phyloP scores from a whole-genome alignment of 257 asterid species.

The Craterostigma plantagineum region DNA sequence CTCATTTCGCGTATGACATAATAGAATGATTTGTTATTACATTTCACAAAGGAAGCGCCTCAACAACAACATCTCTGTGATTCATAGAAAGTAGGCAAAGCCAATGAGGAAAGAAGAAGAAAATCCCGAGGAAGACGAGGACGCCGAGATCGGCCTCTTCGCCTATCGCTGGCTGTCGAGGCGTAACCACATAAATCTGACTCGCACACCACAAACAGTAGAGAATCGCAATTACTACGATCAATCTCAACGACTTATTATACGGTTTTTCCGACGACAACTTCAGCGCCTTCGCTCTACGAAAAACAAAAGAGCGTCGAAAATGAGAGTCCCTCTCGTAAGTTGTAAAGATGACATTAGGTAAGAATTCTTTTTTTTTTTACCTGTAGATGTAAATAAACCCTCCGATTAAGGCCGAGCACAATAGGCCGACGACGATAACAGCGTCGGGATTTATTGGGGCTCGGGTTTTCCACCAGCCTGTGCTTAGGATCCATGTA shows the following conservation, averaged over 20 bases:
- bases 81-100: constrained; percentile 68
- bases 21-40: no score
- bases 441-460: constrained; percentile 63
- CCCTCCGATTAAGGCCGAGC: constrained; percentile 46
- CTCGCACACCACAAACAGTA: constrained; percentile 70
- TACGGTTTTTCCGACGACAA: constrained; percentile 13
- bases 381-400: constrained; percentile 62
- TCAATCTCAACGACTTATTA: constrained; percentile 25
- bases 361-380: no score
- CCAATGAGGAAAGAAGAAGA: constrained; percentile 69
- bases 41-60: background rate
- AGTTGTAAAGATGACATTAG: constrained; percentile 1
- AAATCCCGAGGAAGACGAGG: constrained; percentile 39
- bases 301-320: constrained; percentile 1
- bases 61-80: constrained; percentile 19
- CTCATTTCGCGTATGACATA: no score
- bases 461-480: constrained; percentile 80
- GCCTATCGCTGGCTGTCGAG: constrained; percentile 85
- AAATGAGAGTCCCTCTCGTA: constrained; percentile 1
- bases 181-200: constrained; percentile 49
- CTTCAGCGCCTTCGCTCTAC: constrained; percentile 45
- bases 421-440: constrained; percentile 34
- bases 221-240: constrained; percentile 20
- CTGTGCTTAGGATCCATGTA: constrained; percentile 80
- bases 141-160: constrained; percentile 93